Evolutionary conservation across 2,329 filamentous ascomycete genomes (phyloP), one percentile per base, ranked within the genome.

Genomic region (Colletotrichum gloeosporioides): DNA sequence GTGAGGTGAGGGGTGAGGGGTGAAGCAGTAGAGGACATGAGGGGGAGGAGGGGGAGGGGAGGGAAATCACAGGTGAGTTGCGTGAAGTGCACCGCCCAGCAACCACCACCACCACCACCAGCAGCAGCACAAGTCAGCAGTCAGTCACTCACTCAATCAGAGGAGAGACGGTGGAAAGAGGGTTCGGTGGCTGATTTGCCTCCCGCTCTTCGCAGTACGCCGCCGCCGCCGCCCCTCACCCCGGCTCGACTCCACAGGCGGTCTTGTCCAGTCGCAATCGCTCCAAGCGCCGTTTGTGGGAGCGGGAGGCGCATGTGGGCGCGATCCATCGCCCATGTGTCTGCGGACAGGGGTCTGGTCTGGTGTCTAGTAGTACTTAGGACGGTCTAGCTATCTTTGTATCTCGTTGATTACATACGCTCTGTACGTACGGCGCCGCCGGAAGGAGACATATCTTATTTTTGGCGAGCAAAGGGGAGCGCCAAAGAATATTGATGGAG

Each of bases 231-330:
- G 18, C 39, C 39, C 39, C 36, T 70, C 71, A 36, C 27, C 71
- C 36, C 65, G 55, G 65, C 4, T 8, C 36, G 15, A 18, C 57
- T 22, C 27, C 16, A 62, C 59, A 18, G 29, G 29, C 29, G 57
- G 22, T 67, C 57, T 32, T 49, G 72, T 31, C 67, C 67, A 71
- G 72, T 71, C 72, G 61, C 67, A 61, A 75, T 75, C 67, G 67
- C 72, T 71, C 72, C 72, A 71, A 74, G 71, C 71, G 71, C 71
- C 71, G 66, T 74, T 70, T 16, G 62, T 49, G 39, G 61, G 66
- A 59, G 65, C 66, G 66, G 71, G 66, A 70, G 68, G 72, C 72
- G 72, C 68, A 71, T 75, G 67, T 75, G 67, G 71, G 71, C 59
- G 49, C 59, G 67, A 71, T 65, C 72, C 67, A 44, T 32, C 34